These are phyloP conservation scores for Cicer cuneatum DNA, from an alignment of 306 rosid genomes.

Conservation along the genomic window DNA sequence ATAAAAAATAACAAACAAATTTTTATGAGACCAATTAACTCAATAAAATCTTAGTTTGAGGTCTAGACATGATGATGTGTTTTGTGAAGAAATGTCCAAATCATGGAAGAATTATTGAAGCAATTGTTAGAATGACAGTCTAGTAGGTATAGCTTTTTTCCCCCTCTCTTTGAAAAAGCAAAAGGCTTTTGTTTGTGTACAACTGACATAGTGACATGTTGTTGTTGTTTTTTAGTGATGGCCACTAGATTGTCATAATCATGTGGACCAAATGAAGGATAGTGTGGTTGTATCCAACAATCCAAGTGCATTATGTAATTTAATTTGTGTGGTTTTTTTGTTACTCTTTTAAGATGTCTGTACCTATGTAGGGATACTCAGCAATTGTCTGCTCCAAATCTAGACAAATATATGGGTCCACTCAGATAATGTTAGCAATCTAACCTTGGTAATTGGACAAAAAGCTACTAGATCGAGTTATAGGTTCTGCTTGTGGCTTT, in stretches of 20 bases:
- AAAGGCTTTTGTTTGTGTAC: constrained; percentile 25
- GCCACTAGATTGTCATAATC: constrained; percentile 49
- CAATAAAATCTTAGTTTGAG: not conserved
- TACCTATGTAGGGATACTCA: constrained; percentile 51
- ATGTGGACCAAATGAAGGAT: constrained; percentile 48
- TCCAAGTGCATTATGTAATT: constrained; percentile 29
- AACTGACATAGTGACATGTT: constrained; percentile 34
- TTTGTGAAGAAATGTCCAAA: constrained; percentile 34
- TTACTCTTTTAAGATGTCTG: constrained; percentile 49
- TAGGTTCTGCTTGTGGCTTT: constrained; percentile 82
- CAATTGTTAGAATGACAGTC: constrained; percentile 25
- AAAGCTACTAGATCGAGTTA: constrained; percentile 56
- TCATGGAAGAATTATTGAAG: constrained; percentile 37
- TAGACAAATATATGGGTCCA: constrained; percentile 47
- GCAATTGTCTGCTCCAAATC: constrained; percentile 56
- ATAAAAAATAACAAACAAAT: not conserved
- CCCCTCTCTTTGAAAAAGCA: constrained; percentile 36
- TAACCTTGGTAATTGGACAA: constrained; percentile 77
- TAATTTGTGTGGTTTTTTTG: constrained; percentile 23
- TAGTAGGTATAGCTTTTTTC: not conserved
- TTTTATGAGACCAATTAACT: not conserved
- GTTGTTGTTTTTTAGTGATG: constrained; percentile 44
- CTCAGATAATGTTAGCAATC: constrained; percentile 41
- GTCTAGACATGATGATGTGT: not conserved
- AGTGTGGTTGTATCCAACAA: constrained; percentile 4